Percentiles rank a stretch among this genome's conserved stretches.
Conservation (phyloP, 495 filamentous ascomycete species). For the Neurospora sp. region DNA sequence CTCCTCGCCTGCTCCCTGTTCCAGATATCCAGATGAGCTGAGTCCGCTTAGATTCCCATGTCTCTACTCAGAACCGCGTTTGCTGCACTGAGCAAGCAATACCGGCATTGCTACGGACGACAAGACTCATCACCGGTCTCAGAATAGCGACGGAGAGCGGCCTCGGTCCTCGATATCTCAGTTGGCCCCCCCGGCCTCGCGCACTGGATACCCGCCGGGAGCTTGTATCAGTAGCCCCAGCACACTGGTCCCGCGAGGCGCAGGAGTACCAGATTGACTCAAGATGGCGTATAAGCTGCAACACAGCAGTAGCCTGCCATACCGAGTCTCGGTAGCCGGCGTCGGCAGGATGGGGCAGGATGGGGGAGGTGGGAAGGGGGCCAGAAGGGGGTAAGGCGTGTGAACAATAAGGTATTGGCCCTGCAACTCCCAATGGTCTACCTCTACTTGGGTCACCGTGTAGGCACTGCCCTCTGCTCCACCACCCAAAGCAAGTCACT, state of each 20-base stretch:
- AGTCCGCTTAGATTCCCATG: neutral
- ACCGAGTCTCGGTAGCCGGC: conserved; percentile 19
- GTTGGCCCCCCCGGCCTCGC: neutral
- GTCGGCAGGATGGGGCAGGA: neutral
- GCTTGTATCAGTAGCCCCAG: conserved; percentile 6
- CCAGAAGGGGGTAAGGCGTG: neutral
- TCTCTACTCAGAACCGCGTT: neutral
- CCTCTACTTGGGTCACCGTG: neutral
- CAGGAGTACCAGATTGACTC: conserved; percentile 25
- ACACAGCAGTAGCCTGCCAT: conserved; percentile 19
- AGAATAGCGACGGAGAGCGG: neutral
- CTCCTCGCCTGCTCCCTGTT: neutral
- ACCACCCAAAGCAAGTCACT: neutral
- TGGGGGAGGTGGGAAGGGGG: neutral
- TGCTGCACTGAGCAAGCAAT: neutral
- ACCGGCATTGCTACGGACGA: neutral
- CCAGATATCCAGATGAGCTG: neutral
- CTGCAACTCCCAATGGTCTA: conserved; percentile 1
- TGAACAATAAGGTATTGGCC: neutral
- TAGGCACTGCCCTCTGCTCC: neutral
- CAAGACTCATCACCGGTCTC: neutral
- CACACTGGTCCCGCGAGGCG: conserved; percentile 16
- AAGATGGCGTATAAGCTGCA: conserved; percentile 20
- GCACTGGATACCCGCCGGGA: neutral
- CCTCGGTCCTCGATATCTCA: neutral